Base-by-base conservation (phyloP, 2,329 filamentous ascomycete genomes). In the Alternaria brassicae region DNA sequence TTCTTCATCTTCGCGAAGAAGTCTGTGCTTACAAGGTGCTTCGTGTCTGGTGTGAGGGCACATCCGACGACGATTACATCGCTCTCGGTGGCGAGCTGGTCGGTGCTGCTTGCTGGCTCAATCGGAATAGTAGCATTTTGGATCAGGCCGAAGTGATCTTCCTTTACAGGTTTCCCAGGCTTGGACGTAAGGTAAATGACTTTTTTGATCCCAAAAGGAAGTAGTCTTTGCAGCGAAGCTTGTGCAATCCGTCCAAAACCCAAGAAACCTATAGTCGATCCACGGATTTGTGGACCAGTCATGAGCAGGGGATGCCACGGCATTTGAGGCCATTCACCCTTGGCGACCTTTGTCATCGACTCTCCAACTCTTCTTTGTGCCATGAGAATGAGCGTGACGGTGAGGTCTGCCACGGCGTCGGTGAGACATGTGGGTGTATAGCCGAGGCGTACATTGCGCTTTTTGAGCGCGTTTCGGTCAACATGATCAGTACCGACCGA, bases 1-100 rank as follows among this genome's bases (percentile, higher is more conserved):
- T 80, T 76, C 71, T 85, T 86, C 81, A 84, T 85, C 65, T 76
- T 74, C 1, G 60, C 73, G 27, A 87, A 81, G 61, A 75, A 75
- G 8, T 67, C 61, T 2, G 62, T 61, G 36, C 63, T 65, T 6
- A 75, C 63, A 3, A 75, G 54, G 55, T 75, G 69, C 32, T 69
- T 73, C 2, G 72, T 75, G 12, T 55, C 58, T 2, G 65, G 65
- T 4, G 72, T 72, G 12, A 75, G 53, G 1, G 69, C 65, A 25
- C 72, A 75, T 30, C 70, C 72, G 0, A 75, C 69, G 23, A 75
- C 61, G 0, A 75, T 63, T 6, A 75, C 57, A 36, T 74, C 72
- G 50, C 72, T 75, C 15, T 74, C 71, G n/a, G 45, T 50, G 1
- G 72, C 72, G 2, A 75, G 50, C n/a, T 73, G 57, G 27, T 70